Evolutionary conservation across 1,284 basidiomycete species (phyloP), one percentile per base, ranked within the genome.

Genomic region (Violaceomyces palustris): DNA sequence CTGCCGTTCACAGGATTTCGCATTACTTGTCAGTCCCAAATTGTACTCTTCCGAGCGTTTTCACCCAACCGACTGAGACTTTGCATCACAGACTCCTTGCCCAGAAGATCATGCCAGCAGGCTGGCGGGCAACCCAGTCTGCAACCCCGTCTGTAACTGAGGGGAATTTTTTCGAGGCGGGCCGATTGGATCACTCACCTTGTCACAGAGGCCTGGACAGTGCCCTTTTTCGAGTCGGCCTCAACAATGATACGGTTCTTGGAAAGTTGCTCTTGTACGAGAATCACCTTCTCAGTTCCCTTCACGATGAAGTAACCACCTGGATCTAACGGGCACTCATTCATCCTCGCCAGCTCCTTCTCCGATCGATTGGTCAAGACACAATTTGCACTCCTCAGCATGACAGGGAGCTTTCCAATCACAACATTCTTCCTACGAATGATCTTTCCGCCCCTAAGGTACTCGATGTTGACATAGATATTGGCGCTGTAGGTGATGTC

Each of bases 221-320:
- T 78, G 12, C 88, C 88, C 76, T 98, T 98, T 35, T 85, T 85
- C 6, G 81, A 77, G 35, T 74, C 73, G 23, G 73, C 63, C 78
- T 98, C 96, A 57, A 99, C 93, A 56, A 99, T 94, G 72, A 99
- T 98, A 47, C 94, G 83, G 76, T 99, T 99, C 79, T 98, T 99
- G 79, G 88, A 92, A 67, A 99, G 78, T 76, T 98, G 94, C 74
- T 99, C 96, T 75, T 99, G 94, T 2, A 98, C 93, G 47, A 99
- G 79, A 60, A 99, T 98, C 67, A 99, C 94, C 78, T 99, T 99
- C 76, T 99, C 94, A 15, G 96, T 98, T 11, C 94, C 94, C 75
- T 94, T 97, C 40, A 98, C 93, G 46, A 99, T 87, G 75, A 99
- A 99, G 75, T 98, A 98, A 6, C 94, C 94, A 17, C 94, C 94